phyloP scores from a whole-genome alignment of 2,329 filamentous ascomycete genomes.

The Septoria petroselini region DNA sequence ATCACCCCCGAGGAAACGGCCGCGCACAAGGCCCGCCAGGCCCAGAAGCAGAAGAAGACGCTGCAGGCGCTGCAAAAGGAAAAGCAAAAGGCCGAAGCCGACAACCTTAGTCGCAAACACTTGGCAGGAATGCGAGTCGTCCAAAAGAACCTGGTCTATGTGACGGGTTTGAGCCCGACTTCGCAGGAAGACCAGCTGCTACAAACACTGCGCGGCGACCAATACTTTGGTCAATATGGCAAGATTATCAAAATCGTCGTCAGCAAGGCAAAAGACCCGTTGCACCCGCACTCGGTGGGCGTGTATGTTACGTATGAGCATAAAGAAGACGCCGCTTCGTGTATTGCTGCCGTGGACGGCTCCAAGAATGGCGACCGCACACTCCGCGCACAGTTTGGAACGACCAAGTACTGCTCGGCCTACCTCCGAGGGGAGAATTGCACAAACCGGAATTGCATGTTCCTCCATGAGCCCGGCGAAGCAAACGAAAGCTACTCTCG shows the following conservation, averaged over 20 bases:
- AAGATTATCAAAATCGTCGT: slow-evolving; percentile 99
- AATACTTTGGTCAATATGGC: slow-evolving; percentile 98
- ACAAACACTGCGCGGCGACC: slow-evolving; percentile 80
- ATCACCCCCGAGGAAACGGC: slow-evolving; percentile 88
- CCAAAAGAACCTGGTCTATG: slow-evolving; percentile 98
- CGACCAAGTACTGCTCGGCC: slow-evolving; percentile 97
- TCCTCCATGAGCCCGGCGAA: slow-evolving; percentile 95
- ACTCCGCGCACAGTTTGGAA: slow-evolving; percentile 74
- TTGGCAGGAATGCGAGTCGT: slow-evolving; percentile 92
- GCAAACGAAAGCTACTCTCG: slow-evolving; percentile 95
- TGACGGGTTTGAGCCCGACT: slow-evolving; percentile 87
- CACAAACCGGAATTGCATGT: slow-evolving; percentile 95
- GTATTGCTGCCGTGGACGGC: slow-evolving; percentile 88
- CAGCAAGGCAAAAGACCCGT: slow-evolving; percentile 82
- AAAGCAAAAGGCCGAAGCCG: slow-evolving; percentile 91
- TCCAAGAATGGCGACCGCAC: slow-evolving; percentile 85
- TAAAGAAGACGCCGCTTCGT: slow-evolving; percentile 83
- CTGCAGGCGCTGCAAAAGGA: slow-evolving; percentile 89
- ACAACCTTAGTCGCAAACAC: slow-evolving; percentile 93
- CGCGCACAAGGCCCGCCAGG: slow-evolving; percentile 68
- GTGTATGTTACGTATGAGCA: slow-evolving; percentile 98
- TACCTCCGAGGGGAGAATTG: slow-evolving; percentile 93
- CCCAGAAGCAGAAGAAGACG: slow-evolving; percentile 87
- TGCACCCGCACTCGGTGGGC: slow-evolving; percentile 77
- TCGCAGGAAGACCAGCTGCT: slow-evolving; percentile 89